Evolutionary conservation across 306 rosid genomes (phyloP), one percentile per base, ranked within the genome.

Genomic region (Castanea crenata): DNA sequence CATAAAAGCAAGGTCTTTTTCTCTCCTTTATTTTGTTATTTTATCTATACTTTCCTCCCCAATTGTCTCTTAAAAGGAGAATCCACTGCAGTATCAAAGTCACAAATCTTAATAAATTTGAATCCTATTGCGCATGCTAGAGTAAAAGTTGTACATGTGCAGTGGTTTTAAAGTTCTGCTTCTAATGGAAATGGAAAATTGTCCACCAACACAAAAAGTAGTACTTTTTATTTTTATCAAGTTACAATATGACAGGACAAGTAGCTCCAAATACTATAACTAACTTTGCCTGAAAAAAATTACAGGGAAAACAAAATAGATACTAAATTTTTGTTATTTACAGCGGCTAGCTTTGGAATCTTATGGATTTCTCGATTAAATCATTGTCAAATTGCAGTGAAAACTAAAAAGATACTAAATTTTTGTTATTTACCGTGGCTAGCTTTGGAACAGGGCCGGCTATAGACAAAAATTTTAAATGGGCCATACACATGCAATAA

Each of bases 401-500:
- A 25, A 25, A 25, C 27, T 25, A 1, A 25, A 1, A 25, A 25
- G 27, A 25, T 25, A 25, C 27, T 25, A 25, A 25, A 1, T 25
- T 25, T 25, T 25, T 25, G 27, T 25, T 25, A 25, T 25, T 25
- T 25, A 1, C 27, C 1, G 27, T 25, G 27, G 27, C 27, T 25
- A 25, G 27, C 27, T 25, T 25, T 25, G 27, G 27, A 25, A 21
- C 21, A 21, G 21, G 21, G 21, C 21, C 21, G 21, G 21, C 21
- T 21, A 21, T 21, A 21, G 21, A 21, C 21, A 21, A 21, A 21
- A 21, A 21, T 21, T 21, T 21, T 21, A 21, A 21, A 21, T 21
- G 21, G 21, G 21, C 21, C 99, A 94, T 75, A 92, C 93, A 0
- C 99, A 95, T 71, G 95, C 98, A 3, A 91, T 95, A 3, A 80